These are phyloP conservation scores for Sophora flavescens DNA, from an alignment of 306 rosid species.

Conservation along the genomic window DNA sequence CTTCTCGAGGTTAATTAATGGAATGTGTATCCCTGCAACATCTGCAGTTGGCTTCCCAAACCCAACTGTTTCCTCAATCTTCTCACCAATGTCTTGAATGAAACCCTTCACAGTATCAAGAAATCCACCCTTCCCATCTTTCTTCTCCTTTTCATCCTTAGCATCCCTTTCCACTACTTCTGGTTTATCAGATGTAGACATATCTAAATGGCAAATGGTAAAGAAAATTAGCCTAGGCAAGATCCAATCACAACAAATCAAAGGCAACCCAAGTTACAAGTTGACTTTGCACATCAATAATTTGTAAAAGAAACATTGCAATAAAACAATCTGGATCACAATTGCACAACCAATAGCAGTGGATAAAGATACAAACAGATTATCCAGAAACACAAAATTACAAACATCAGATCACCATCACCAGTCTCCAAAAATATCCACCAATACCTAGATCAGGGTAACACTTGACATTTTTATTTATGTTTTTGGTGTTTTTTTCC, in stretches of 20 bases:
- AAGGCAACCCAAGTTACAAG: constrained; percentile 1
- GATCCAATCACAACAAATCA: constrained; percentile 27
- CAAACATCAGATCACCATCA: background rate
- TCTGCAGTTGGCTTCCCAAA: constrained; percentile 90
- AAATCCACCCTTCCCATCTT: constrained; percentile 68
- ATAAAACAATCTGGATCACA: constrained; percentile 1
- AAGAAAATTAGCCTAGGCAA: constrained; percentile 28
- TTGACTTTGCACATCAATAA: background rate
- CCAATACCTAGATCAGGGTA: background rate
- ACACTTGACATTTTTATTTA: background rate
- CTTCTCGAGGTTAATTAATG: constrained; percentile 67
- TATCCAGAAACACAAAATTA: background rate
- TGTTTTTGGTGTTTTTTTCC: background rate
- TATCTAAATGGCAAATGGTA: constrained; percentile 30
- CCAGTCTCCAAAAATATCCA: background rate
- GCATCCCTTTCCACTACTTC: constrained; percentile 59
- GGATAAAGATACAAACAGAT: background rate
- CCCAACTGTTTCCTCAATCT: constrained; percentile 74
- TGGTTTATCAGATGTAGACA: constrained; percentile 62
- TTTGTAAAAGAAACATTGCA: background rate
- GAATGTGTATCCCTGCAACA: constrained; percentile 67
- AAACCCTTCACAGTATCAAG: constrained; percentile 72
- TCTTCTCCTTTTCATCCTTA: constrained; percentile 52
- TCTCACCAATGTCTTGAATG: constrained; percentile 80
- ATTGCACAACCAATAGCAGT: background rate